phyloP scores from a whole-genome alignment of 192 early-diverging fungal genomes.

The Rhizophlyctis rosea region DNA sequence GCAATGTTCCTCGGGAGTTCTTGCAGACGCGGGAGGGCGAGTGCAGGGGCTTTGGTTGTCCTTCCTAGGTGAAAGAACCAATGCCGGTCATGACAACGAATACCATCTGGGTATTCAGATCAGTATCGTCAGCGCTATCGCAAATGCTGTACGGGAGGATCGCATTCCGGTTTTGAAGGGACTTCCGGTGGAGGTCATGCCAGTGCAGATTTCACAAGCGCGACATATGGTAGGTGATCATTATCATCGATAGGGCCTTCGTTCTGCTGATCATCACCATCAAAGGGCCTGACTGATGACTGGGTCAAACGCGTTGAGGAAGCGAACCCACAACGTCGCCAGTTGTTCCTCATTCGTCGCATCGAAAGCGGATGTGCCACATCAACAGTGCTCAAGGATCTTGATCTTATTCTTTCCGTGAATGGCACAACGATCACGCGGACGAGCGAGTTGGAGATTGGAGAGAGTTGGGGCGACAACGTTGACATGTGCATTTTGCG shows the following conservation, averaged over 20 bases:
- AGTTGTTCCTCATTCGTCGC: slow-evolving; percentile 46
- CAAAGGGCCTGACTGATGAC: slow-evolving; percentile 30
- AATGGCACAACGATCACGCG: slow-evolving; percentile 33
- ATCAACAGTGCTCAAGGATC: slow-evolving; percentile 38
- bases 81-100: slow-evolving; percentile 50
- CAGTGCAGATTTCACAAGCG: slow-evolving; percentile 42
- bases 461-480: slow-evolving; percentile 20
- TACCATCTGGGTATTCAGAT: slow-evolving; percentile 40
- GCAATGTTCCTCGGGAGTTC: slow-evolving; percentile 71
- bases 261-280: background rate
- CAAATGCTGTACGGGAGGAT: slow-evolving; percentile 20
- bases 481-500: slow-evolving; percentile 58
- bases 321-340: slow-evolving; percentile 34
- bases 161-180: slow-evolving; percentile 29
- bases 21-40: slow-evolving; percentile 61
- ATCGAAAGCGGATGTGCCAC: slow-evolving; percentile 39
- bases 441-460: slow-evolving; percentile 35
- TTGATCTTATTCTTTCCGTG: slow-evolving; percentile 47
- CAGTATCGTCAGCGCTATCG: slow-evolving; percentile 33
- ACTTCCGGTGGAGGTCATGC: slow-evolving; percentile 45
- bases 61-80: slow-evolving; percentile 71
- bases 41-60: slow-evolving; percentile 74
- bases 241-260: background rate
- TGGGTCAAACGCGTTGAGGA: slow-evolving; percentile 46
- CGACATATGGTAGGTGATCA: slow-evolving; percentile 37